These are phyloP conservation scores for Thecamonas trahens DNA, from an alignment of 78 protist species.

Conservation along the genomic window DNA sequence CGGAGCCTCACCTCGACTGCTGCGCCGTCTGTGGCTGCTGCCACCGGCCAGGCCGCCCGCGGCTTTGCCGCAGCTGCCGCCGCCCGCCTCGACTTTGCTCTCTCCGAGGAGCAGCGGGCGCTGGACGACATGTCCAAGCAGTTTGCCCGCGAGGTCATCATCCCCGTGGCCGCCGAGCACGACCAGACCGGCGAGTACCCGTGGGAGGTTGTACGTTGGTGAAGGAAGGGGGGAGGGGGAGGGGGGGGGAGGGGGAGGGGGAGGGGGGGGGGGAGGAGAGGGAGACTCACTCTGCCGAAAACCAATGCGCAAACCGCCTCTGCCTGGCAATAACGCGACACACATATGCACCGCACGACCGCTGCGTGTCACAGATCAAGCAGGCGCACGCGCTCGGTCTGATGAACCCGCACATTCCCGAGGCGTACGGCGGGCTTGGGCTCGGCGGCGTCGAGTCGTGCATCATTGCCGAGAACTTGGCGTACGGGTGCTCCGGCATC, in stretches of 20 bases:
- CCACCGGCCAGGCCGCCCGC: background rate
- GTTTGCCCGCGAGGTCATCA: conserved; percentile 27
- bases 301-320: too few species aligned
- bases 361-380: too few species aligned
- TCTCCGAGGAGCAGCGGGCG: conserved; percentile 18
- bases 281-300: too few species aligned
- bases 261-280: too few species aligned
- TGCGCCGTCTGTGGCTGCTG: background rate
- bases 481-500: conserved; percentile 46
- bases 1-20: background rate
- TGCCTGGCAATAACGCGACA: too few species aligned
- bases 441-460: conserved; percentile 8
- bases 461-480: conserved; percentile 32
- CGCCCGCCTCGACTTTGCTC: conserved; percentile 5
- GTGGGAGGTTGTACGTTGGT: background rate
- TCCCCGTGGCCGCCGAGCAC: conserved; percentile 23
- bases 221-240: too few species aligned
- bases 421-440: conserved; percentile 31
- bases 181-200: conserved; percentile 33
- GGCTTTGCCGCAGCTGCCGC: background rate
- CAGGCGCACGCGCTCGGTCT: conserved; percentile 34
- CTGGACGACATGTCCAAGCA: conserved; percentile 20
- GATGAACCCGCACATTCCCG: conserved; percentile 32
- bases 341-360: too few species aligned
- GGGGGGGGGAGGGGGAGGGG: too few species aligned